phyloP scores from a whole-genome alignment of 2,329 filamentous ascomycete genomes.

The Cladophialophora yegresii region DNA sequence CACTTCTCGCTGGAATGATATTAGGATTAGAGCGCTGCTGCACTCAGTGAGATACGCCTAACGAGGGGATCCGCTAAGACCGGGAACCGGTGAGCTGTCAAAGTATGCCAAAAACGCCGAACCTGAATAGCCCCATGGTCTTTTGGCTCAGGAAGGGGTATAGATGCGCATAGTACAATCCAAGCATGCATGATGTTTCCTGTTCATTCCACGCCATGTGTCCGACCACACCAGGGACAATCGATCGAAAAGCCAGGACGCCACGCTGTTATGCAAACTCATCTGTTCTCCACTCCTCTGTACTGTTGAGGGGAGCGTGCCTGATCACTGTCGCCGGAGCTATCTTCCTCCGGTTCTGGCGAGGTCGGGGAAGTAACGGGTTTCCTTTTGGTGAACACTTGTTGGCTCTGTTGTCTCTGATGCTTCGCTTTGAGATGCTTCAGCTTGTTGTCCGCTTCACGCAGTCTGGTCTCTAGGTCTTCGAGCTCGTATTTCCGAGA shows the following conservation, averaged over 20 bases:
- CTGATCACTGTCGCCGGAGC: conserved; percentile 31
- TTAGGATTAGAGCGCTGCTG: conserved; percentile 4
- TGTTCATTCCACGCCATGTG: neutral
- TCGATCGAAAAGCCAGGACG: conserved; percentile 5
- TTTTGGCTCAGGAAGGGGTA: conserved; percentile 3
- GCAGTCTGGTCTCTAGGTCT: conserved; percentile 78
- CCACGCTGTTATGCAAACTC: conserved; percentile 15
- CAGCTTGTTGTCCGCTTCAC: conserved; percentile 80
- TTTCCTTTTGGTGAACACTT: conserved; percentile 14
- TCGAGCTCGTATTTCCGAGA: conserved; percentile 78
- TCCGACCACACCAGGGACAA: neutral
- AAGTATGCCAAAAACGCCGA: conserved; percentile 5
- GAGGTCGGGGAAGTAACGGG: conserved; percentile 14
- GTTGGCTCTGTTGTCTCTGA: conserved; percentile 26
- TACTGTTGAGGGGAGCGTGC: conserved; percentile 14
- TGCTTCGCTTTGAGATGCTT: conserved; percentile 43
- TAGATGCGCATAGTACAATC: conserved; percentile 2
- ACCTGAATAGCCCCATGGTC: neutral
- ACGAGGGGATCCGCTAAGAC: neutral
- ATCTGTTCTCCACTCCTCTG: conserved; percentile 10
- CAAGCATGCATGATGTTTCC: neutral
- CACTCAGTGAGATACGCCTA: neutral
- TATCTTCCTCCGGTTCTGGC: conserved; percentile 22
- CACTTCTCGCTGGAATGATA: neutral
- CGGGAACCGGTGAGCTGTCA: neutral